phyloP scores from a whole-genome alignment of 2,329 filamentous ascomycete species.

The Magnaporthiopsis rhizophila region DNA sequence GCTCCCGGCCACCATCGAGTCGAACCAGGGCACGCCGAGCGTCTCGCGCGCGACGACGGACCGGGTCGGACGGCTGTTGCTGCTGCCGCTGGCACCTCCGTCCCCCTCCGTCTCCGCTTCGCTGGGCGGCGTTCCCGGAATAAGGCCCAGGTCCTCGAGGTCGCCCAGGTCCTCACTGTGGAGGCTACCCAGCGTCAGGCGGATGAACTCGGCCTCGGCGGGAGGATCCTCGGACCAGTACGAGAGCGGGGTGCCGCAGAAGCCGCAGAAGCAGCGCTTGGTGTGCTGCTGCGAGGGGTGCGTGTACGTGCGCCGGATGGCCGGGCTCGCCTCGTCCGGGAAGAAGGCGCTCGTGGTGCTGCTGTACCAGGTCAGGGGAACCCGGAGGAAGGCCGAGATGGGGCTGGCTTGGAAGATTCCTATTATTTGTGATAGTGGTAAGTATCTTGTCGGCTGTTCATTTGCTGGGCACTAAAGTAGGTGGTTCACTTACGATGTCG shows the following conservation, averaged over 20 bases:
- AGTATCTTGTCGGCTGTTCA: not conserved
- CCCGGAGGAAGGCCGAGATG: slow-evolving; percentile 72
- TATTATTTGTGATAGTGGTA: slow-evolving; percentile 15
- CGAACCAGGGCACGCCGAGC: slow-evolving; percentile 79
- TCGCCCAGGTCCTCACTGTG: slow-evolving; percentile 60
- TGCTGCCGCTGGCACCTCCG: slow-evolving; percentile 15
- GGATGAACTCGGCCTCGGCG: slow-evolving; percentile 69
- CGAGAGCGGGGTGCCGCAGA: slow-evolving; percentile 78
- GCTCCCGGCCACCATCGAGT: slow-evolving; percentile 71
- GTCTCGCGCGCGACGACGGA: slow-evolving; percentile 40
- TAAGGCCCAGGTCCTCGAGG: slow-evolving; percentile 67
- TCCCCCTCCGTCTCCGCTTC: slow-evolving; percentile 12
- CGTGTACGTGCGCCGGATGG: slow-evolving; percentile 61
- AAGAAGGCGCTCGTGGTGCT: slow-evolving; percentile 68
- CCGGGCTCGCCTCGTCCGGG: slow-evolving; percentile 63
- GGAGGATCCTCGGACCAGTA: slow-evolving; percentile 72
- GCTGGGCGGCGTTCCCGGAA: slow-evolving; percentile 37
- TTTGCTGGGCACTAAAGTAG: not conserved
- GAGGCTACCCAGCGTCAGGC: slow-evolving; percentile 72
- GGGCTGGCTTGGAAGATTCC: slow-evolving; percentile 63
- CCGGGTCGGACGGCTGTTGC: slow-evolving; percentile 14
- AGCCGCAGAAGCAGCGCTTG: slow-evolving; percentile 80
- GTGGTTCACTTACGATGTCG: slow-evolving; percentile 58
- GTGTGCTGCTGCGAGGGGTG: slow-evolving; percentile 48
- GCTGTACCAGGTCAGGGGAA: slow-evolving; percentile 74